Evolutionary conservation across 2,329 filamentous ascomycete genomes (phyloP).

Genomic region (Setomelanomma holmii): DNA sequence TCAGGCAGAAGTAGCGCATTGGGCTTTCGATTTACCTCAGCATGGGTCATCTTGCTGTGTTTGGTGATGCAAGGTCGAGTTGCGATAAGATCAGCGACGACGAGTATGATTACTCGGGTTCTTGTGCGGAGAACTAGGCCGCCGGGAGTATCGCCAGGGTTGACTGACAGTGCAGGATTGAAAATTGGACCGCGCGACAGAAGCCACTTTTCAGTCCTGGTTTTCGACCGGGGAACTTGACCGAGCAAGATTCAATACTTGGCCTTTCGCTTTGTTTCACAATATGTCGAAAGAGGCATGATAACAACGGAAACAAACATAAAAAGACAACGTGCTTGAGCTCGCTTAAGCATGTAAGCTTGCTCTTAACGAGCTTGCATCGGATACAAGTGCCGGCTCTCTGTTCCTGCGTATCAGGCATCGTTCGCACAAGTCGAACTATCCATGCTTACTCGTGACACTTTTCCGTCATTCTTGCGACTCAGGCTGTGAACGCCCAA

Average conservation of each 20-base stretch:
- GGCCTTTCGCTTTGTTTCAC: background rate
- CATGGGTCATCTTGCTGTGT: background rate
- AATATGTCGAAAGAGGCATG: background rate
- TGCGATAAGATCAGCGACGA: background rate
- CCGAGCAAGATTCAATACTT: background rate
- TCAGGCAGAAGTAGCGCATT: too few relatives aligned
- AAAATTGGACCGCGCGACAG: background rate
- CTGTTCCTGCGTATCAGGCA: background rate
- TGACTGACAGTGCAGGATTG: background rate
- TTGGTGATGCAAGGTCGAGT: background rate
- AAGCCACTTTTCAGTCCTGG: background rate
- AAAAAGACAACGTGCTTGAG: background rate
- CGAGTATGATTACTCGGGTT: background rate
- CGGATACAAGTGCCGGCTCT: background rate
- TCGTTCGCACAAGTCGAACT: background rate
- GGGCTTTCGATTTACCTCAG: background rate
- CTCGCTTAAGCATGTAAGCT: background rate
- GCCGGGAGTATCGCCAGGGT: background rate
- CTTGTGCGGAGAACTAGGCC: background rate
- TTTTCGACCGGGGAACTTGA: background rate
- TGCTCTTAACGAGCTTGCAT: background rate
- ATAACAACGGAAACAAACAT: background rate
- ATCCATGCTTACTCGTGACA: background rate
- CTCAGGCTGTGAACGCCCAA: background rate
- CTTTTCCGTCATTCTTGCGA: background rate